Evolutionary conservation across 2,329 filamentous ascomycete genomes (phyloP).

Genomic region (Colletotrichum limetticola): DNA sequence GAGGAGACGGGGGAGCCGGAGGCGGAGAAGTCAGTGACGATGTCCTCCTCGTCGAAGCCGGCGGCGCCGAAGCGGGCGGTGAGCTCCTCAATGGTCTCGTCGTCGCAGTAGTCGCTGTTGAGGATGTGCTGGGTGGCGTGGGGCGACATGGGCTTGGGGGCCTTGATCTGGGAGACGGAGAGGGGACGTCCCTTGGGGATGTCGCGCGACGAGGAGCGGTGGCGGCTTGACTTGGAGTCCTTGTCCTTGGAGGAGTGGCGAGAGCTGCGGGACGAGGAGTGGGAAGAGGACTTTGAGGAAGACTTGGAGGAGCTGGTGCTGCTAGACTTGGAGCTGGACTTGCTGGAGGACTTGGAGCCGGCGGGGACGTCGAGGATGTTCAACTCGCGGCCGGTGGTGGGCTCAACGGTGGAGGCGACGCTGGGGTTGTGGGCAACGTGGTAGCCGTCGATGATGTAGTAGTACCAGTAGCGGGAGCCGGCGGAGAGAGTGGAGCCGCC

Average conservation of each 20-base stretch:
- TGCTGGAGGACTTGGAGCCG: constrained; percentile 50
- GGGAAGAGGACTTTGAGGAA: constrained; percentile 56
- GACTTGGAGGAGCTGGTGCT: constrained; percentile 55
- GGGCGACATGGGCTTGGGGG: constrained; percentile 89
- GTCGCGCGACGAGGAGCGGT: constrained; percentile 64
- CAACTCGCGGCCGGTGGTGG: constrained; percentile 94
- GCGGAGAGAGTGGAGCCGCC: constrained; percentile 86
- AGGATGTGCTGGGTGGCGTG: constrained; percentile 90
- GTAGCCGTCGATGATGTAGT: constrained; percentile 99
- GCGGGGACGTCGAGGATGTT: constrained; percentile 95
- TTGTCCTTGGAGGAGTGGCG: constrained; percentile 47
- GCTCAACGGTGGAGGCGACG: constrained; percentile 88
- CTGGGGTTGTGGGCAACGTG: constrained; percentile 97
- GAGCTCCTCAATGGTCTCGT: constrained; percentile 82
- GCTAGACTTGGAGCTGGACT: constrained; percentile 39
- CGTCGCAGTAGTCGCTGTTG: constrained; percentile 79
- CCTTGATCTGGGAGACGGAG: constrained; percentile 88
- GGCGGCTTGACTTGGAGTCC: constrained; percentile 58
- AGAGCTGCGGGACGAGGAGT: constrained; percentile 54
- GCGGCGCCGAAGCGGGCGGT: constrained; percentile 76
- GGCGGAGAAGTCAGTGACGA: constrained; percentile 64
- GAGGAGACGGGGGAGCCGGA: constrained; percentile 73
- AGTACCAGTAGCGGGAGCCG: constrained; percentile 99
- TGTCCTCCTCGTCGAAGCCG: constrained; percentile 68
- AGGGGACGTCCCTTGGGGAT: constrained; percentile 90